Conservation (phyloP, 495 filamentous ascomycete genomes). For the Letharia columbiana region DNA sequence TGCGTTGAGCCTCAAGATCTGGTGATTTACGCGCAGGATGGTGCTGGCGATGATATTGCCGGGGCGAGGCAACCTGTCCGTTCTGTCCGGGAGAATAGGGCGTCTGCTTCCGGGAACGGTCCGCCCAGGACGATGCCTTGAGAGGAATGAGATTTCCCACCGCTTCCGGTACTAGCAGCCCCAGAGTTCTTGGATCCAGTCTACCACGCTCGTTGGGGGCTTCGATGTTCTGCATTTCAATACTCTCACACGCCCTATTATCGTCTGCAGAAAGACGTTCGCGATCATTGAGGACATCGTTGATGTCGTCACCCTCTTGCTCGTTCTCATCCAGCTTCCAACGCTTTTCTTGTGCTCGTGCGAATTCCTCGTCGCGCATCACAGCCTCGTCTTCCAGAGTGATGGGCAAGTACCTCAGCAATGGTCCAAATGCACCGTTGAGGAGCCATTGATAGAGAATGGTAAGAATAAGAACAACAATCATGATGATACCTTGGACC, state of each 20-base stretch:
- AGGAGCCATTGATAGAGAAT: slow-evolving; percentile 73
- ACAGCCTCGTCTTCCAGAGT: slow-evolving; percentile 94
- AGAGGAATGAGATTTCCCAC: slow-evolving; percentile 14
- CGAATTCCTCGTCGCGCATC: slow-evolving; percentile 79
- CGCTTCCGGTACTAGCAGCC: slow-evolving; percentile 18
- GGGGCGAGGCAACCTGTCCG: slow-evolving; percentile 21
- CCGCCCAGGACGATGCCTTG: slow-evolving; percentile 29
- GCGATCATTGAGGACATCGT: slow-evolving; percentile 38
- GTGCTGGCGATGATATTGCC: slow-evolving; percentile 18
- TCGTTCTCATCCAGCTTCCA: slow-evolving; percentile 44
- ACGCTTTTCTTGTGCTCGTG: slow-evolving; percentile 59
- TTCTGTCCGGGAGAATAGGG: slow-evolving; percentile 7
- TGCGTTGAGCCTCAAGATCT: slow-evolving; percentile 61
- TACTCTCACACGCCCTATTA: slow-evolving; percentile 40
- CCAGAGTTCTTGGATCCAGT: slow-evolving; percentile 22
- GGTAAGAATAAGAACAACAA: slow-evolving; percentile 61
- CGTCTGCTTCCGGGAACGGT: slow-evolving; percentile 22
- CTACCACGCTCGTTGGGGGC: slow-evolving; percentile 24
- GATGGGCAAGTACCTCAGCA: slow-evolving; percentile 85
- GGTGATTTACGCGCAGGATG: neutral
- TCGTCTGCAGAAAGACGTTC: slow-evolving; percentile 31
- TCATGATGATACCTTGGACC: slow-evolving; percentile 85
- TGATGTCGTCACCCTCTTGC: slow-evolving; percentile 38
- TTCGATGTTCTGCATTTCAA: slow-evolving; percentile 54
- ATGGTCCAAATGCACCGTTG: slow-evolving; percentile 75